Evolutionary conservation across 768 basidiomycete genomes (phyloP).

Genomic region (Fomitopsis serialis): DNA sequence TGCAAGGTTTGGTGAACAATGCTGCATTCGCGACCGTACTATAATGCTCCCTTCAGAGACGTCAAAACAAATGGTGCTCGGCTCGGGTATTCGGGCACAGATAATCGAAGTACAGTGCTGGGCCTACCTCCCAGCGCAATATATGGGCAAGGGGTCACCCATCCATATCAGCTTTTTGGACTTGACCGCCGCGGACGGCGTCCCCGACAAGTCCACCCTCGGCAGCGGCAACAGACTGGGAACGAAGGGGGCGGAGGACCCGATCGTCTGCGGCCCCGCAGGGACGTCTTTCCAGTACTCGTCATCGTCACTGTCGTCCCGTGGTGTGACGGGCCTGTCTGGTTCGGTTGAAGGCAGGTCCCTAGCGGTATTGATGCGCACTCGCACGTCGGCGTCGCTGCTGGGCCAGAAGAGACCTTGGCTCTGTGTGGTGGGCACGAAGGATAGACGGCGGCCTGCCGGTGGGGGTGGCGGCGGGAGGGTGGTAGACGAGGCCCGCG

Average conservation of each 20-base stretch:
- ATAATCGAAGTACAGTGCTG: background rate
- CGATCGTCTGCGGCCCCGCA: constrained; percentile 10
- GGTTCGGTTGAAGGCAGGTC: background rate
- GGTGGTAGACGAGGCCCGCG: background rate
- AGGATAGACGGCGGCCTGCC: constrained; percentile 6
- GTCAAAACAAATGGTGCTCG: no score
- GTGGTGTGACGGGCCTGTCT: background rate
- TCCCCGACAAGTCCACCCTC: background rate
- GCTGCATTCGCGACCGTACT: no score
- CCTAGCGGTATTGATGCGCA: constrained; percentile 4
- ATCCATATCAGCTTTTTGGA: background rate
- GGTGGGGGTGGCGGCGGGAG: constrained; percentile 8
- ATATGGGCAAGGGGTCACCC: background rate
- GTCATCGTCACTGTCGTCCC: background rate
- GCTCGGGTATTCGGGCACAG: no score
- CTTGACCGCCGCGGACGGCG: background rate
- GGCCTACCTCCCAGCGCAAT: background rate
- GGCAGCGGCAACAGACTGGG: constrained; percentile 17
- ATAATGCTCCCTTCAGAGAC: no score
- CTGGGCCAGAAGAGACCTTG: constrained; percentile 8
- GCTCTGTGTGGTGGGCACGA: constrained; percentile 14
- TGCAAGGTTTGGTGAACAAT: no score
- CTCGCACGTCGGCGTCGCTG: constrained; percentile 12
- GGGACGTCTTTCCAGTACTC: background rate
- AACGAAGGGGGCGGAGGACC: constrained; percentile 14